A percentile compares a stretch with the other conserved stretches of the same genome.
These are phyloP conservation scores for Aspergillus pseudoglaucus DNA, from an alignment of 2,329 filamentous ascomycete genomes.

Conservation along the genomic window DNA sequence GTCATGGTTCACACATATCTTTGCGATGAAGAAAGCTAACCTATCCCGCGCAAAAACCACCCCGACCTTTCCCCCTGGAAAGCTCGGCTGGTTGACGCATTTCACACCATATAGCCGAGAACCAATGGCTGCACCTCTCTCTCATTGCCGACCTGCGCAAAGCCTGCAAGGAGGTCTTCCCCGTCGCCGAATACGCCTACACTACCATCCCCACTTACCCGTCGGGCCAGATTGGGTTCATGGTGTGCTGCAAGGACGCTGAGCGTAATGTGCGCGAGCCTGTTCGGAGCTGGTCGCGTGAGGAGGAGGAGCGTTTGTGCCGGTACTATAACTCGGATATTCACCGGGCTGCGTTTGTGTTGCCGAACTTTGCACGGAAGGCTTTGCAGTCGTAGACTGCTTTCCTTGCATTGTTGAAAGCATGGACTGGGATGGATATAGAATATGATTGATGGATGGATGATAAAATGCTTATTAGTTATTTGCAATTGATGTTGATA, in stretches of 20 bases:
- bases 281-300: conserved; percentile 68
- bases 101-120: conserved; percentile 64
- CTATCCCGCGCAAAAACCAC: conserved; percentile 21
- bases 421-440: background rate
- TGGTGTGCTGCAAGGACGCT: conserved; percentile 97
- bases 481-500: conserved; percentile 2
- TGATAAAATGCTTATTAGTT: background rate
- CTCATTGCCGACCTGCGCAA: conserved; percentile 95
- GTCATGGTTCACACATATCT: background rate
- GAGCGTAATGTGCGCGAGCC: conserved; percentile 78
- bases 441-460: background rate
- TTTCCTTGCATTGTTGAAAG: background rate
- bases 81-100: conserved; percentile 22
- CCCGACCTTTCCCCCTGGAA: conserved; percentile 19
- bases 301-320: conserved; percentile 91
- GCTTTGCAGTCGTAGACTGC: conserved; percentile 36
- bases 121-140: conserved; percentile 96
- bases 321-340: conserved; percentile 97
- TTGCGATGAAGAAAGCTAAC: conserved; percentile 17
- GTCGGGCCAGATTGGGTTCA: conserved; percentile 98
- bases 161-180: conserved; percentile 94
- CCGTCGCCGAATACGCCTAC: conserved; percentile 95
- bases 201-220: conserved; percentile 98
- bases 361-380: conserved; percentile 90
- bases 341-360: conserved; percentile 86